These are phyloP conservation scores for Fusarium nurragi DNA, from an alignment of 2,329 filamentous ascomycete genomes.

Conservation along the genomic window DNA sequence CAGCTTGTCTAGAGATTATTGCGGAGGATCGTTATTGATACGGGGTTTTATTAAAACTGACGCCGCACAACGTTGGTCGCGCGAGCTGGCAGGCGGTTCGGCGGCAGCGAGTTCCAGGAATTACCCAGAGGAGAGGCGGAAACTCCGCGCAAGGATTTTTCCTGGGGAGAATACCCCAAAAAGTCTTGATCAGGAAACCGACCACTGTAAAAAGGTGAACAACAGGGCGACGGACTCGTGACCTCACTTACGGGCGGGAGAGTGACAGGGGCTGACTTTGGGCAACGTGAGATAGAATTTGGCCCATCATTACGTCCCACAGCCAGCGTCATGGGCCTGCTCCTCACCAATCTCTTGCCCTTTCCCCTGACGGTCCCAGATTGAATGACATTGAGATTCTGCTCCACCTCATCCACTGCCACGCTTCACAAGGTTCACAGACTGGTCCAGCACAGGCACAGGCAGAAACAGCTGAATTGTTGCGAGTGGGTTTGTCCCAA, in stretches of 20 bases:
- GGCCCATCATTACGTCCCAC: slow-evolving; percentile 22
- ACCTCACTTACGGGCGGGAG: slow-evolving; percentile 28
- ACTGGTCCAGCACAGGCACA: background rate
- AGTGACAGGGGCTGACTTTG: slow-evolving; percentile 28
- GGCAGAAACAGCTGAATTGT: background rate
- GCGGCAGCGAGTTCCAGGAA: slow-evolving; percentile 21
- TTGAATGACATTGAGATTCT: slow-evolving; percentile 10
- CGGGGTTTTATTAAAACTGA: slow-evolving; percentile 1
- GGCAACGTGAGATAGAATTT: slow-evolving; percentile 17
- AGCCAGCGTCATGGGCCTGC: slow-evolving; percentile 22
- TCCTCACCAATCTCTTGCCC: slow-evolving; percentile 26
- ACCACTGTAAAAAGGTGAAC: slow-evolving; percentile 6
- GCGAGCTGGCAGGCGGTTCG: slow-evolving; percentile 6
- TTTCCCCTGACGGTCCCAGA: slow-evolving; percentile 16
- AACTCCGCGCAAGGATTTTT: slow-evolving; percentile 26
- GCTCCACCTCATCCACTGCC: slow-evolving; percentile 25
- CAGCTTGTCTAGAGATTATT: background rate
- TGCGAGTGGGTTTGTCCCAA: background rate
- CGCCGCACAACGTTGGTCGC: background rate
- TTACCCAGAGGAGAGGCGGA: slow-evolving; percentile 21
- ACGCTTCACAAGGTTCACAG: slow-evolving; percentile 5
- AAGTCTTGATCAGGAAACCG: background rate
- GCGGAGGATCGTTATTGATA: background rate
- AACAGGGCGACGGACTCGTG: slow-evolving; percentile 28
- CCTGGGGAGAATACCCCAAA: slow-evolving; percentile 1